phyloP scores from a whole-genome alignment of 2,329 filamentous ascomycete genomes.

The Exutisphaerella laricina region DNA sequence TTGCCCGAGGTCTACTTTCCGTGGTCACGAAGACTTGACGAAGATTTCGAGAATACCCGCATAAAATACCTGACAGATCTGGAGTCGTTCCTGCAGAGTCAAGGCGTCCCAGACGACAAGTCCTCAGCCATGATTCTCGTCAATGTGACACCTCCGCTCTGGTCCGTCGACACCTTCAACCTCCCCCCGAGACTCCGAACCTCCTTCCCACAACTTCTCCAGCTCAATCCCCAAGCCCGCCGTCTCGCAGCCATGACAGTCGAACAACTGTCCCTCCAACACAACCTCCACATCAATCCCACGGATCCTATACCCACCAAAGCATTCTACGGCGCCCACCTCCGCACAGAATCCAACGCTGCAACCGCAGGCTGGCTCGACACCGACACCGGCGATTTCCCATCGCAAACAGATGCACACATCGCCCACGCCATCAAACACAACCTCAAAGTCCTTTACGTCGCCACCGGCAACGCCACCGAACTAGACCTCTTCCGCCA shows the following conservation, averaged over 20 bases:
- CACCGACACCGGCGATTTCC: conserved; percentile 31
- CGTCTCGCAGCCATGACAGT: conserved; percentile 34
- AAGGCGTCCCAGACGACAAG: neutral
- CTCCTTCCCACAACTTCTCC: conserved; percentile 29
- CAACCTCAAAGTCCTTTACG: conserved; percentile 37
- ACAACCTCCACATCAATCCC: conserved; percentile 27
- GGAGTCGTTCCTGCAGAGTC: conserved; percentile 3
- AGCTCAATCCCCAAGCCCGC: conserved; percentile 22
- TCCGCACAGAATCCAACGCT: conserved; percentile 37
- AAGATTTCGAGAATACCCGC: conserved; percentile 13
- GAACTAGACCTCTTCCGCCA: conserved; percentile 36
- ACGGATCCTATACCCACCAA: conserved; percentile 23
- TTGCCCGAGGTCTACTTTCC: conserved; percentile 21
- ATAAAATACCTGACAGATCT: conserved; percentile 13
- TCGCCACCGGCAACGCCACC: conserved; percentile 39
- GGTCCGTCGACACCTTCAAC: conserved; percentile 30
- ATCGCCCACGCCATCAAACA: conserved; percentile 32
- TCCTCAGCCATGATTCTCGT: conserved; percentile 17
- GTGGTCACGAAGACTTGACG: conserved; percentile 22
- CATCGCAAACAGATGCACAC: conserved; percentile 36
- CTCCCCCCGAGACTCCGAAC: conserved; percentile 23
- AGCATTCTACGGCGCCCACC: conserved; percentile 37
- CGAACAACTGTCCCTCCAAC: conserved; percentile 29
- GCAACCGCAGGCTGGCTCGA: conserved; percentile 29
- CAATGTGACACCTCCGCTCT: conserved; percentile 28